Evolutionary conservation across 805 yeast species (phyloP).

Genomic region (Metschnikowia arizonensis): DNA sequence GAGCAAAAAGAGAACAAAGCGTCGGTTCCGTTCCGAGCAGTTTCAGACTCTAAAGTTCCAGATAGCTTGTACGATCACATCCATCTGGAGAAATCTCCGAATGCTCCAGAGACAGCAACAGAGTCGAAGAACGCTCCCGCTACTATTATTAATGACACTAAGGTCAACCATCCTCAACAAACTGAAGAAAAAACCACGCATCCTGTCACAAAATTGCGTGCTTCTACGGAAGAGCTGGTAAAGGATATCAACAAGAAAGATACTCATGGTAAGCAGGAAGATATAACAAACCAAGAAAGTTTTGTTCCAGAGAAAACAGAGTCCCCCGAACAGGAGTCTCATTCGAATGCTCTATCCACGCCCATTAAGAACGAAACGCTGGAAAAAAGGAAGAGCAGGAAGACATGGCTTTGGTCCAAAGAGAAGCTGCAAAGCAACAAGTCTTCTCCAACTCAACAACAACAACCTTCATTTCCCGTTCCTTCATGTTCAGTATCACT

Average conservation of each 20-base stretch:
- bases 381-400: slow-evolving; percentile 28
- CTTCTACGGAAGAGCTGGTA: not conserved
- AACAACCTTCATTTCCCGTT: not conserved
- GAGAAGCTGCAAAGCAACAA: slow-evolving; percentile 14
- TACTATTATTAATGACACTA: not conserved
- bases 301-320: not conserved
- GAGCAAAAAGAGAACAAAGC: not conserved
- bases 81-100: not conserved
- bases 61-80: not conserved
- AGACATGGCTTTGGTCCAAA: slow-evolving; percentile 41
- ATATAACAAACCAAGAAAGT: not conserved
- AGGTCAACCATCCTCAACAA: not conserved
- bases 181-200: not conserved
- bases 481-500: slow-evolving; percentile 36
- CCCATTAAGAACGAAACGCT: not conserved
- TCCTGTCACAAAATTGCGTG: not conserved
- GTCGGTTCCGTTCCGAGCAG: not conserved
- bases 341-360: not conserved
- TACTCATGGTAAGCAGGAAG: not conserved
- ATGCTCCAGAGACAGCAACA: not conserved
- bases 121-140: not conserved
- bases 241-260: not conserved
- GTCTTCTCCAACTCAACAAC: not conserved
- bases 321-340: not conserved
- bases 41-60: slow-evolving; percentile 3